phyloP scores from a whole-genome alignment of 164 flowering plant species.

The Platanus orientalis region DNA sequence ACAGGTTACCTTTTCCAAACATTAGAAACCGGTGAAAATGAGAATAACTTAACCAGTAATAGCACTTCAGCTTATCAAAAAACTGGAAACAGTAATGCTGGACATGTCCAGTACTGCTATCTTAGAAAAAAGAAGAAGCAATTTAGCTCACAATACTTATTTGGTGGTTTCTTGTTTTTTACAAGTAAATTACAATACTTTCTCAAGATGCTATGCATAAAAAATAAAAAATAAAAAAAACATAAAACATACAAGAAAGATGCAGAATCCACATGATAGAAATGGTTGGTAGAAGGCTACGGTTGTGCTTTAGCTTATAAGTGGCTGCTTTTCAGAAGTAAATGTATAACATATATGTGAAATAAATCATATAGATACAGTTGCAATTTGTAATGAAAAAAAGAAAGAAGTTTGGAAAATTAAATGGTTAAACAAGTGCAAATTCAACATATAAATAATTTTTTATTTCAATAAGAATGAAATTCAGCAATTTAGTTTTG shows the following conservation, averaged over 20 bases:
- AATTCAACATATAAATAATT: no score
- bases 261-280: neutral
- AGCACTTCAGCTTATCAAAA: slow-evolving; percentile 7
- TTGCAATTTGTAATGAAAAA: no score
- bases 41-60: slow-evolving; percentile 16
- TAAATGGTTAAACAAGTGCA: no score
- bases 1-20: slow-evolving; percentile 88
- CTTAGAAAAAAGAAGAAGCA: no score
- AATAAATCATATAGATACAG: no score
- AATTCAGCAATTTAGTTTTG: no score
- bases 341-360: no score
- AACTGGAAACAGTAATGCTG: neutral
- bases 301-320: no score
- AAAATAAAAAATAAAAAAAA: neutral
- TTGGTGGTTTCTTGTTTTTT: no score
- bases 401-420: no score
- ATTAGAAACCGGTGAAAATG: slow-evolving; percentile 30
- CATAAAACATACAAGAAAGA: neutral
- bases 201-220: neutral
- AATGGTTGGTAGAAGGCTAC: neutral
- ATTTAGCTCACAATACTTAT: neutral
- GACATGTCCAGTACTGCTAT: neutral
- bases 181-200: slow-evolving; percentile 1
- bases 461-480: no score
- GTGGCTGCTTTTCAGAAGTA: no score